Evolutionary conservation across 1,284 basidiomycete genomes (phyloP), one percentile per base, ranked within the genome.

Genomic region (Melampsora larici-populina): DNA sequence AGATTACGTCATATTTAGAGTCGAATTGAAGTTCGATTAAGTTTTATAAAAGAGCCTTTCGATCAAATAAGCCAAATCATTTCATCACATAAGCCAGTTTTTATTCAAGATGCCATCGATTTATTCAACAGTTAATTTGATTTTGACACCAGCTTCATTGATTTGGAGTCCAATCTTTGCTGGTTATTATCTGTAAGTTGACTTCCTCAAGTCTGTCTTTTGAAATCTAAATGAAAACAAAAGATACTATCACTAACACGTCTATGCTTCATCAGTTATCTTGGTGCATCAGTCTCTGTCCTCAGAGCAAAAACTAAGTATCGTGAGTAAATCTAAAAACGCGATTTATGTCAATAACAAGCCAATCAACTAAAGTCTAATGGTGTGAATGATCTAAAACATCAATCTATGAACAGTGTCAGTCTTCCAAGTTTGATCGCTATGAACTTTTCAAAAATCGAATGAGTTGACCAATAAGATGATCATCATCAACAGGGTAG

Each of bases 141-240:
- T 60, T 17, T 31, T 60, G 26, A 60, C 55, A 13, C 55, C 55
- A 13, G 55, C 55, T 60, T 60, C 55, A 60, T 17, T 60, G 11
- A 60, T 60, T 13, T 60, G 55, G 55, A 60, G 55, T 31, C 55
- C 55, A 26, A 17, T 60, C n/a, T 60, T 60, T 15, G 55, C n/a
- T n/a, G 55, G 55, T 31, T 60, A 60, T 31, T 60, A 60, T 31
- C 15, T 31, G 55, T 60, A 60, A 24, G 55, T 60, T 26, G 18
- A 7, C 24, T n/a, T 2, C 55, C n/a, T 26, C 0, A 24, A 60
- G n/a, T n/a, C 51, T 58, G 51, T 13, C 21, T 40, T 13, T 40
- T 40, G 36, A 40, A n/a, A 40, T 40, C 7, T 40, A 40, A 8
- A 40, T 5, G 36, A 8, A 40, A 40, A 1, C 9, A 36, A 3